These are phyloP conservation scores for Colletotrichum cuscutae DNA, from an alignment of 2,329 filamentous ascomycete species.

Conservation along the genomic window DNA sequence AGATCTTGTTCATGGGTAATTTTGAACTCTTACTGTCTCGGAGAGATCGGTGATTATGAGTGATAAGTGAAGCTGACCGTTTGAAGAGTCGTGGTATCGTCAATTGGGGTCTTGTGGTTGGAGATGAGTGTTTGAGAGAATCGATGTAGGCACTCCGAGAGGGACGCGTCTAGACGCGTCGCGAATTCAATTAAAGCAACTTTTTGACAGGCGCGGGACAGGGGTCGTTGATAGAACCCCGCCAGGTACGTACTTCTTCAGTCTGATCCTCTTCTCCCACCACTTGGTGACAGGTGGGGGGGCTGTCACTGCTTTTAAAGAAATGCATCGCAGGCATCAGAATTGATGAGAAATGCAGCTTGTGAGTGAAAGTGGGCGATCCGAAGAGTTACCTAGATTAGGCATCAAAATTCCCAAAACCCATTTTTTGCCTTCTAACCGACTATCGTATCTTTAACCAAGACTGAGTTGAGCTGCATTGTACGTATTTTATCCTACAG, in stretches of 20 bases:
- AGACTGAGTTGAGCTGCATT: not conserved
- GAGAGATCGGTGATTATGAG: not conserved
- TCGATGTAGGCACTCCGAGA: not conserved
- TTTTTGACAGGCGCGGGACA: constrained; percentile 2
- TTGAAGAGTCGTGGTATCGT: not conserved
- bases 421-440: not conserved
- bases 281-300: not conserved
- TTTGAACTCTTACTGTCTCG: not conserved
- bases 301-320: not conserved
- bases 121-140: constrained; percentile 20
- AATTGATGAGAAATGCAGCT: constrained; percentile 34
- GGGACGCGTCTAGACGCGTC: constrained; percentile 55
- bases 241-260: not conserved
- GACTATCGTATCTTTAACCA: not conserved
- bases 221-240: not conserved
- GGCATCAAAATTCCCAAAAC: not conserved
- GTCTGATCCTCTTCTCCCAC: rapidly evolving
- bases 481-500: not conserved
- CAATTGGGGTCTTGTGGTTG: not conserved
- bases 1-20: not conserved
- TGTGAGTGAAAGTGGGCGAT: constrained; percentile 11
- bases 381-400: not conserved
- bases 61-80: not conserved
- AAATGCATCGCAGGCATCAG: constrained; percentile 25
- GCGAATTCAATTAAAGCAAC: constrained; percentile 46